A percentile compares a stretch with the other conserved stretches of the same genome.
phyloP scores from a whole-genome alignment of 2,329 filamentous ascomycete genomes.

The Bertia moriformis region DNA sequence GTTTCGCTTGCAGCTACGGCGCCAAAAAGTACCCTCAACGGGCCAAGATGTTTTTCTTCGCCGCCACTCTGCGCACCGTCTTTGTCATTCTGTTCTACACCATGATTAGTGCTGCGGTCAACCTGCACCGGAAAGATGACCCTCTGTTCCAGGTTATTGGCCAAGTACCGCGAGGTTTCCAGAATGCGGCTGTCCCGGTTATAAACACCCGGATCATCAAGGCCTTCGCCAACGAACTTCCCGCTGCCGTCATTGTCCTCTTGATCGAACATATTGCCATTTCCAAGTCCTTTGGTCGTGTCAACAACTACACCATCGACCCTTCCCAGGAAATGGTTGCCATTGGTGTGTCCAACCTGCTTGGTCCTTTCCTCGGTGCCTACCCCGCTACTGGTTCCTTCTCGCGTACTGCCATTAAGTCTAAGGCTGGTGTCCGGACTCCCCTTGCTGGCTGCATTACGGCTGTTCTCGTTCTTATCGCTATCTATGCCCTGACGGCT shows the following conservation, averaged over 20 bases:
- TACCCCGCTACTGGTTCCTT: constrained; percentile 93
- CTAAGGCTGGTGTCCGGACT: constrained; percentile 86
- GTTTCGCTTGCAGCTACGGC: constrained; percentile 44
- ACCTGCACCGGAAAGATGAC: constrained; percentile 47
- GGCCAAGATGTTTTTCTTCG: constrained; percentile 72
- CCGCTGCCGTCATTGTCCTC: constrained; percentile 80
- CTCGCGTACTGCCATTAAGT: constrained; percentile 90
- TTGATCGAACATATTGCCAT: constrained; percentile 95
- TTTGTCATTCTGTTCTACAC: constrained; percentile 90
- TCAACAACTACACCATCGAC: constrained; percentile 93
- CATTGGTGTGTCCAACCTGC: constrained; percentile 77
- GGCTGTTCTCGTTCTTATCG: constrained; percentile 69
- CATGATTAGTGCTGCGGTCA: constrained; percentile 74
- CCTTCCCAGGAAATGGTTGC: constrained; percentile 92
- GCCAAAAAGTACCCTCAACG: constrained; percentile 56
- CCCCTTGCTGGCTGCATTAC: constrained; percentile 84
- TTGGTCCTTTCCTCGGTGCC: constrained; percentile 80
- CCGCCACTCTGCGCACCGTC: constrained; percentile 76
- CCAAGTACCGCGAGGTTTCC: constrained; percentile 68
- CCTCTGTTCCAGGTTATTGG: constrained; percentile 64
- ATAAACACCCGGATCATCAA: constrained; percentile 54
- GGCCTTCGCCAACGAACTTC: constrained; percentile 58
- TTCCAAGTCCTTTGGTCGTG: constrained; percentile 85
- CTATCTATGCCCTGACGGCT: constrained; percentile 74
- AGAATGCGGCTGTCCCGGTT: constrained; percentile 59